Conservation (phyloP, 345 rosid genomes). For the Eucalyptus globulus region DNA sequence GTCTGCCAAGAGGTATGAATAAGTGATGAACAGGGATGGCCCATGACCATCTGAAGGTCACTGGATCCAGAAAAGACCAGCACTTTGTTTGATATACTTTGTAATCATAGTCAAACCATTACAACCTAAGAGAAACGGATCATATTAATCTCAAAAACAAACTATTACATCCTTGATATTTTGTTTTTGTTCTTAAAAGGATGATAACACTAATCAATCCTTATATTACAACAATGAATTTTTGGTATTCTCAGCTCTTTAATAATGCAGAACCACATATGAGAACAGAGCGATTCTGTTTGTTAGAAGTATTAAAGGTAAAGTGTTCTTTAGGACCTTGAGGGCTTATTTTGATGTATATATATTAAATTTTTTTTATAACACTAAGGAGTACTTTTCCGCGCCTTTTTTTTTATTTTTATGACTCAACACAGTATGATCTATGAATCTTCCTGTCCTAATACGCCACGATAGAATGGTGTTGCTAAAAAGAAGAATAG, state of each 20-base stretch:
- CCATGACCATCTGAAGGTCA: neutral
- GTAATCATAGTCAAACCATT: neutral
- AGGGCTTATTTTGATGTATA: too few species aligned
- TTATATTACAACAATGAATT: neutral
- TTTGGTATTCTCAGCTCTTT: neutral
- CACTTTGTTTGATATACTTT: neutral
- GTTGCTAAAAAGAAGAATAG: too few species aligned
- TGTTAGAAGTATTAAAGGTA: too few species aligned
- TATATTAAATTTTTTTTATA: too few species aligned
- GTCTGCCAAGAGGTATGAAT: neutral
- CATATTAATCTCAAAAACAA: neutral
- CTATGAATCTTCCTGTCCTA: too few species aligned
- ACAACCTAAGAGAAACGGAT: neutral
- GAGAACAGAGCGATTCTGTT: neutral
- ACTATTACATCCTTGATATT: neutral
- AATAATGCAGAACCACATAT: neutral
- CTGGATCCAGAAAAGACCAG: neutral
- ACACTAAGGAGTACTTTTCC: too few species aligned
- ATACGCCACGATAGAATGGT: too few species aligned
- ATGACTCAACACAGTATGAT: too few species aligned
- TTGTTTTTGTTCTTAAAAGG: neutral
- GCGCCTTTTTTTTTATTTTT: too few species aligned
- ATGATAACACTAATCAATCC: neutral
- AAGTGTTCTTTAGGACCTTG: too few species aligned
- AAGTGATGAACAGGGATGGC: neutral